Evolutionary conservation across 225 moss, liverwort and hornwort species (phyloP).

Genomic region (Asterella californica): DNA sequence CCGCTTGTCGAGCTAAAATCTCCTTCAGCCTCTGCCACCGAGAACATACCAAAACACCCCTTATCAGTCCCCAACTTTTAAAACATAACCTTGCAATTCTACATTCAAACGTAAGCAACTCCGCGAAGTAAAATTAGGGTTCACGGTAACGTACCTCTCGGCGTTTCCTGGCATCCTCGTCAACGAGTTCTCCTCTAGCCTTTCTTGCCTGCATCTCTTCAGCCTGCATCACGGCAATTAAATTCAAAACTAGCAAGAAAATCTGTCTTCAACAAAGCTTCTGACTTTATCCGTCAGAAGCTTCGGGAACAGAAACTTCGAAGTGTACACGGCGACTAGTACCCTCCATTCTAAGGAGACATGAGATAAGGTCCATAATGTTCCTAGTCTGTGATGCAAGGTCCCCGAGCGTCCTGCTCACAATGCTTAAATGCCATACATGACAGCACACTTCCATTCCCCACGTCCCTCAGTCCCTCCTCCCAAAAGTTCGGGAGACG

Average conservation of each 20-base stretch:
- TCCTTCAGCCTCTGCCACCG: slow-evolving; percentile 82
- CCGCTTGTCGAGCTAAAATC: slow-evolving; percentile 79
- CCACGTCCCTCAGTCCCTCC: no score
- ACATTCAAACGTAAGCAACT: background rate
- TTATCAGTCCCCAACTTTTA: background rate
- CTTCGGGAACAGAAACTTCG: background rate
- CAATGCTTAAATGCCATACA: background rate
- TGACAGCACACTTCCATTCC: background rate
- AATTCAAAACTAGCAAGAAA: background rate
- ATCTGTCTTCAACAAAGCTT: no score
- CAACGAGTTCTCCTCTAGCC: slow-evolving; percentile 80
- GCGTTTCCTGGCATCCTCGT: slow-evolving; percentile 81
- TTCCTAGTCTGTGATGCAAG: background rate
- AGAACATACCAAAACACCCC: slow-evolving; percentile 31
- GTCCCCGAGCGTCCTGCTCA: background rate
- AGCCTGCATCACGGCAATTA: slow-evolving; percentile 42
- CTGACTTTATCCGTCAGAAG: no score
- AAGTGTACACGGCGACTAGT: background rate
- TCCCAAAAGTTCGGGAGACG: no score
- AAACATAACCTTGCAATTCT: background rate
- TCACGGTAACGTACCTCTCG: slow-evolving; percentile 52
- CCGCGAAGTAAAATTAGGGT: background rate
- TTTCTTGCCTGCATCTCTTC: slow-evolving; percentile 61
- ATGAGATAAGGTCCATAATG: background rate
- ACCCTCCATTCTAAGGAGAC: background rate